phyloP scores from a whole-genome alignment of 1,284 basidiomycete genomes.

The Erythrobasidium hasegawianum region DNA sequence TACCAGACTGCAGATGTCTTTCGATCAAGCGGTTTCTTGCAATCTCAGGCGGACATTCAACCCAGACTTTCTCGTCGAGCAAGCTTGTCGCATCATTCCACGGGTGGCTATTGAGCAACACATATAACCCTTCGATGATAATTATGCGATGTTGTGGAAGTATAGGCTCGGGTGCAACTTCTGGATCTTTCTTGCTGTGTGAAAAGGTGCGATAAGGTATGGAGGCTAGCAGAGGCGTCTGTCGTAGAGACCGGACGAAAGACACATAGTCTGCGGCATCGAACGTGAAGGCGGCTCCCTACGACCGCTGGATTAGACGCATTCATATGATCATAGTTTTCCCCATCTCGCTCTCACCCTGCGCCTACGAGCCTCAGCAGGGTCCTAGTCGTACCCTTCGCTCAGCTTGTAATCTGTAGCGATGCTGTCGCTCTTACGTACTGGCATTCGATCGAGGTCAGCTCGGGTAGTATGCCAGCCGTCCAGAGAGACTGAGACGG shows the following conservation, averaged over 20 bases:
- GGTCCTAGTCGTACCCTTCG: no score
- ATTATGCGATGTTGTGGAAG: conserved; percentile 65
- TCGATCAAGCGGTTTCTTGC: conserved; percentile 65
- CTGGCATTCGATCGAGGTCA: conserved; percentile 64
- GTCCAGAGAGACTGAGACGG: conserved; percentile 68
- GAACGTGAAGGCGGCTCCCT: conserved; percentile 53
- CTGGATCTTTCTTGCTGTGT: conserved; percentile 55
- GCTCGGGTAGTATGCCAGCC: conserved; percentile 67
- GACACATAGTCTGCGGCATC: conserved; percentile 58
- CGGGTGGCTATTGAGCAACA: conserved; percentile 63
- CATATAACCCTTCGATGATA: conserved; percentile 79
- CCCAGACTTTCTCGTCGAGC: conserved; percentile 75
- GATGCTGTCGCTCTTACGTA: conserved; percentile 44
- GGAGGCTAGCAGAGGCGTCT: conserved; percentile 62
- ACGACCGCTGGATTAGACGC: no score
- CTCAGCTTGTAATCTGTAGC: background rate
- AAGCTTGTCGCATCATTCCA: conserved; percentile 66
- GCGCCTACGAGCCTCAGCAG: conserved; percentile 65
- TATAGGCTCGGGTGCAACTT: conserved; percentile 55
- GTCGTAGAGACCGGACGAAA: conserved; percentile 60
- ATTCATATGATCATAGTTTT: no score
- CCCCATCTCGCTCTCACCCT: no score
- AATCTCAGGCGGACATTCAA: conserved; percentile 61
- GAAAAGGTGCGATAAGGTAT: conserved; percentile 52
- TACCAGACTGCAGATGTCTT: conserved; percentile 70